Evolutionary conservation across 495 filamentous ascomycete genomes (phyloP), one percentile per base, ranked within the genome.

Genomic region (Oleoguttula mirabilis): DNA sequence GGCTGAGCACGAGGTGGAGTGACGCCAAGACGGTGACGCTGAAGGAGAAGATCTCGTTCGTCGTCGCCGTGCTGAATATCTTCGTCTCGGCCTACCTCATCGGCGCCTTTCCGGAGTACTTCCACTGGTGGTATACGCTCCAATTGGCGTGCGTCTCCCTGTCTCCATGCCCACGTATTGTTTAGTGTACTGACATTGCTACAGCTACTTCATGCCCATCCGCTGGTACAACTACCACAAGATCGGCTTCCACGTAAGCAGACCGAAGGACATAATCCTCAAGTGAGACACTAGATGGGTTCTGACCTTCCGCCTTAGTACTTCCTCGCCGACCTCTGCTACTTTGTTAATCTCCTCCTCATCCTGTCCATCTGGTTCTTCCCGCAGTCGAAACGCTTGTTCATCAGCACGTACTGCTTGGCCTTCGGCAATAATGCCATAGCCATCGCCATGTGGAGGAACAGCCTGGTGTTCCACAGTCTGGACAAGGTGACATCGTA

Each of bases 381-480:
- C 55, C 92, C 90, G 0, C 65, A 73, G 21, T 95, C 87, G 14
- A 93, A 92, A 57, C 77, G 90, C 36, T 69, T 98, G 12, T 88
- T 98, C 59, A 93, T 94, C 50, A 80, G 84, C 50, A 82, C 86
- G 10, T 96, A 83, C 60, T 96, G 90, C 52, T 68, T 98, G 40
- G 82, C 86, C 14, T 88, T 80, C 45, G 90, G 90, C 41, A 98
- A 98, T 62, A 98, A 98, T 58, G 90, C 90, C 35, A 78, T 92
- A 36, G 90, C 90, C 14, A 96, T 98, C 60, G 92, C 90, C 47
- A 95, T 98, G 88, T 98, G 90, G 90, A 77, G 90, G 42, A 98
- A 98, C 60, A 93, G 86, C 16, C 72, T 98, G 62, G 90, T 98
- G 27, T 96, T 98, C 65, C 90, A 98, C 63, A 88, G 82, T 45